Percentiles rank a stretch among this genome's conserved stretches.
phyloP scores from a whole-genome alignment of 2,329 filamentous ascomycete species.

The Rutstroemia sydowiana region DNA sequence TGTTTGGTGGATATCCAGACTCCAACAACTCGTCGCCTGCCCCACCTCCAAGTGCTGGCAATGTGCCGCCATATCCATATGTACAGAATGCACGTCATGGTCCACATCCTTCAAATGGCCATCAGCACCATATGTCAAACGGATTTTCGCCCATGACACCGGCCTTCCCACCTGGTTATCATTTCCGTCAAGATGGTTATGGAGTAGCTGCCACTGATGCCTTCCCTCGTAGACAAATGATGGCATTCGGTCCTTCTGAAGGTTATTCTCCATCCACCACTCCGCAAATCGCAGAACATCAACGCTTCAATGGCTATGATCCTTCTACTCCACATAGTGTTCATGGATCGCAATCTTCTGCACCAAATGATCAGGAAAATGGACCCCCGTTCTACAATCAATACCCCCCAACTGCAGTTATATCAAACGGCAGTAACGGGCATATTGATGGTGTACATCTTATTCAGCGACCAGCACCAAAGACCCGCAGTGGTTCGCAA shows the following conservation, averaged over 20 bases:
- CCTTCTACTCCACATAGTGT: slow-evolving; percentile 54
- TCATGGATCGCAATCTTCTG: slow-evolving; percentile 53
- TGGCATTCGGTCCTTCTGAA: slow-evolving; percentile 29
- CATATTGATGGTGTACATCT: slow-evolving; percentile 27
- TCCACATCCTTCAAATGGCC: slow-evolving; percentile 22
- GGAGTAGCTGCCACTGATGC: slow-evolving; percentile 16
- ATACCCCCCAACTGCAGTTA: slow-evolving; percentile 34
- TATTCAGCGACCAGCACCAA: slow-evolving; percentile 22
- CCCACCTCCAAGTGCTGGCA: slow-evolving; percentile 42
- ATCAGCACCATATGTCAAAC: slow-evolving; percentile 23
- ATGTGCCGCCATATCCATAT: slow-evolving; percentile 30
- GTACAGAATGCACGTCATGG: slow-evolving; percentile 16
- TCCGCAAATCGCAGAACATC: slow-evolving; percentile 19
- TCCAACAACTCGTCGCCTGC: slow-evolving; percentile 53
- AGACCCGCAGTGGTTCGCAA: slow-evolving; percentile 16
- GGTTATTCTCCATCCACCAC: slow-evolving; percentile 30
- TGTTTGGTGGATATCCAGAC: slow-evolving; percentile 47
- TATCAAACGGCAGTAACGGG: slow-evolving; percentile 35
- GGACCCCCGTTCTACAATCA: slow-evolving; percentile 31
- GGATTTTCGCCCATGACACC: slow-evolving; percentile 25
- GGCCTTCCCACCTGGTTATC: slow-evolving; percentile 20
- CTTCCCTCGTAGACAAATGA: slow-evolving; percentile 23
- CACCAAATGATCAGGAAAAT: slow-evolving; percentile 37
- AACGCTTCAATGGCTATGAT: slow-evolving; percentile 33
- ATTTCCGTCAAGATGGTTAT: slow-evolving; percentile 21